A percentile compares a stretch with the other conserved stretches of the same genome.
Conservation (phyloP, 140 eudicot genomes). For the Stevia rebaudiana region DNA sequence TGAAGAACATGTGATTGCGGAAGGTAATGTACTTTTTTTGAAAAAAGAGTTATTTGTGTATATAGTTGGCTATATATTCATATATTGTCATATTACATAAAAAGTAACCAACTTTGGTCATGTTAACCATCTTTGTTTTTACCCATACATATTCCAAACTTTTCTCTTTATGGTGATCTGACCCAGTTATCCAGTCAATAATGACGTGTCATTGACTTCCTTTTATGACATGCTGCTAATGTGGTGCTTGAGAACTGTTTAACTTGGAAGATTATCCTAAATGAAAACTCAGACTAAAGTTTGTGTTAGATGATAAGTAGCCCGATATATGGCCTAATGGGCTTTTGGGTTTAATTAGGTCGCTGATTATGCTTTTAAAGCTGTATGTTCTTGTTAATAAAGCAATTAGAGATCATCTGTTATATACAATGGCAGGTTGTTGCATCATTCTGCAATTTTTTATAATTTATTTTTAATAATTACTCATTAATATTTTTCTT, state of each 20-base stretch:
- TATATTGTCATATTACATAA: slow-evolving; percentile 4
- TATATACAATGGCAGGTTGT: neutral
- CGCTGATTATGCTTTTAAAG: neutral
- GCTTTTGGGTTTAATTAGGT: neutral
- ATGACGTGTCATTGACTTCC: neutral
- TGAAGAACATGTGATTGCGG: slow-evolving; percentile 49
- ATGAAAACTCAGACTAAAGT: neutral
- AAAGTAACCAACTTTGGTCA: neutral
- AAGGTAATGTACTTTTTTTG: slow-evolving; percentile 33
- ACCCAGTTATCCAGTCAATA: neutral
- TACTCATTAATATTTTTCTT: slow-evolving; percentile 14
- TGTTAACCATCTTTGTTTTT: neutral
- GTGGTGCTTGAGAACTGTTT: neutral
- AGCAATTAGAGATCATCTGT: neutral
- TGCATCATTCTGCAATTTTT: neutral
- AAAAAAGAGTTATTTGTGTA: neutral
- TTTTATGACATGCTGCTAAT: neutral
- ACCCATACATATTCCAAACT: neutral
- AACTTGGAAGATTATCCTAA: neutral
- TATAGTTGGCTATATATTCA: slow-evolving; percentile 4
- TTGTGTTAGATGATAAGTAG: neutral
- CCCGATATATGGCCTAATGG: neutral
- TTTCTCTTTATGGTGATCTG: neutral
- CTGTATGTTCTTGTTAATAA: neutral
- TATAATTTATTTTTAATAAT: neutral